Evolutionary conservation across 148 eudicot species (phyloP).

Genomic region (Persicaria tinctoria): DNA sequence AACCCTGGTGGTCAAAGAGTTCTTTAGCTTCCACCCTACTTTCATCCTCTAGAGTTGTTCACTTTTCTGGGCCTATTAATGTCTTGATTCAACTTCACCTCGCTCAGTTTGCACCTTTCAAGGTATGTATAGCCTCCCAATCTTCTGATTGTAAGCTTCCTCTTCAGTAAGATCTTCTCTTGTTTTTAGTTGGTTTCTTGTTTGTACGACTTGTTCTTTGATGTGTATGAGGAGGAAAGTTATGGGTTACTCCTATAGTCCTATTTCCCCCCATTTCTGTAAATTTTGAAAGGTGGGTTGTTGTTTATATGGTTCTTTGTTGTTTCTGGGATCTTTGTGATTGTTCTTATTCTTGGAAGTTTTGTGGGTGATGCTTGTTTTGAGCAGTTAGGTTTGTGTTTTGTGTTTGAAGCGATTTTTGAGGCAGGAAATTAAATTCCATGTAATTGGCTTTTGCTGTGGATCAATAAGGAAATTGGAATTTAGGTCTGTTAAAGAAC

Average conservation of each 20-base stretch:
- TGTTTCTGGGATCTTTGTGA: neutral
- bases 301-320: neutral
- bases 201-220: neutral
- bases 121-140: neutral
- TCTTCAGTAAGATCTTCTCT: neutral
- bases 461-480: neutral
- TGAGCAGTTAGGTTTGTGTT: neutral
- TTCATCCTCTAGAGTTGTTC: neutral
- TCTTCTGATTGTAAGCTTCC: slow-evolving; percentile 1
- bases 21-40: neutral
- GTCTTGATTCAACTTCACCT: neutral
- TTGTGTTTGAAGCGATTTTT: neutral
- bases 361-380: neutral
- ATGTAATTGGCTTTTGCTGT: neutral
- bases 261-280: neutral
- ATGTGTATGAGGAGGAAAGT: neutral
- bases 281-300: neutral
- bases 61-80: neutral
- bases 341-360: neutral
- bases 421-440: neutral
- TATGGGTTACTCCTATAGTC: neutral
- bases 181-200: neutral
- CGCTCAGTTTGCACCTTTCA: neutral
- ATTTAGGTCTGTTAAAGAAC: neutral
- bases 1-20: neutral